phyloP scores from a whole-genome alignment of 2,329 filamentous ascomycete species.

The Incumbomyces lentus region DNA sequence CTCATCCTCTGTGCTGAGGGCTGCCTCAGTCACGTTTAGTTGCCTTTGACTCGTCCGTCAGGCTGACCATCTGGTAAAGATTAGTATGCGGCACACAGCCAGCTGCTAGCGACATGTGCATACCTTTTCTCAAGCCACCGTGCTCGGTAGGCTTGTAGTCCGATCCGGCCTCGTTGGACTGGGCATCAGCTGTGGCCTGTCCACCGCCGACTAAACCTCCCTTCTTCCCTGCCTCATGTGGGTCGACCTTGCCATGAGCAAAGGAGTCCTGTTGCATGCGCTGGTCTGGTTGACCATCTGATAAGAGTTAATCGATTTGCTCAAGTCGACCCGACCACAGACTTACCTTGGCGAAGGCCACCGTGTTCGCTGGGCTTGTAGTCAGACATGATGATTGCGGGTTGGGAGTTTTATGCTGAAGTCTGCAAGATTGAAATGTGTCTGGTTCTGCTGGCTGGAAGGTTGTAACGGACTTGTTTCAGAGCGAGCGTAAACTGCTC shows the following conservation, averaged over 20 bases:
- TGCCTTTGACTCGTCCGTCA: constrained; percentile 15
- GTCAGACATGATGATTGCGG: neutral
- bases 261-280: constrained; percentile 2
- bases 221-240: constrained; percentile 28
- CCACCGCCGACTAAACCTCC: constrained; percentile 9
- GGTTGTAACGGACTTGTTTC: no score
- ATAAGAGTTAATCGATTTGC: neutral
- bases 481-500: no score
- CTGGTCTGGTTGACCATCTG: neutral
- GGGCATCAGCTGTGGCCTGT: constrained; percentile 9
- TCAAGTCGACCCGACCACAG: no score
- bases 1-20: no score
- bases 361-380: constrained; percentile 3
- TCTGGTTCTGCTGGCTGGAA: no score
- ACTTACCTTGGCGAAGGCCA: neutral
- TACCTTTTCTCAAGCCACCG: constrained; percentile 11
- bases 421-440: no score
- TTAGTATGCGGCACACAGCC: no score
- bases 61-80: constrained; percentile 11
- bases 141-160: constrained; percentile 9
- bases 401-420: no score
- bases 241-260: constrained; percentile 9
- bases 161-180: constrained; percentile 6
- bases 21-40: no score
- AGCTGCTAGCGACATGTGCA: no score